phyloP scores from a whole-genome alignment of 1,284 basidiomycete genomes.

The Trichosporon sp. region DNA sequence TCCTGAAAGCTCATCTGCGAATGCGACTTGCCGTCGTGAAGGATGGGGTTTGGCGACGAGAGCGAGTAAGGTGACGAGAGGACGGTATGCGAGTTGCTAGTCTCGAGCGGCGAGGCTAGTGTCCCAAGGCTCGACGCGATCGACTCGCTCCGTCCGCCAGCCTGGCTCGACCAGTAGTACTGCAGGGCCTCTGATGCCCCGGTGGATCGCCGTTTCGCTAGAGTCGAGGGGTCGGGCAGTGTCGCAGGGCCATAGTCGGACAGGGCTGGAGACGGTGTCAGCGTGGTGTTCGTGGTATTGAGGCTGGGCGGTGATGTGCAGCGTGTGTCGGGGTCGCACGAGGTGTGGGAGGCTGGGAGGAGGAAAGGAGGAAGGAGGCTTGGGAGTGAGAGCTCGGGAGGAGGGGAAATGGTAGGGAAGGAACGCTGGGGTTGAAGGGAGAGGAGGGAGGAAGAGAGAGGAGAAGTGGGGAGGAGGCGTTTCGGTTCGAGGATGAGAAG shows the following conservation, averaged over 20 bases:
- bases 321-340: background rate
- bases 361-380: too few relatives aligned
- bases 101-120: conserved; percentile 12
- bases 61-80: conserved; percentile 18
- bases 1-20: conserved; percentile 1
- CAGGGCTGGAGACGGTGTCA: conserved; percentile 8
- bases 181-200: conserved; percentile 36
- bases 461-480: background rate
- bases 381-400: background rate
- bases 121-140: conserved; percentile 29
- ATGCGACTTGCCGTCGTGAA: background rate
- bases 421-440: background rate
- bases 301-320: background rate
- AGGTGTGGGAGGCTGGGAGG: background rate
- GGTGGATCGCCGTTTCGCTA: conserved; percentile 28
- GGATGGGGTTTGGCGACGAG: conserved; percentile 10
- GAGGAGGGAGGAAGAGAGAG: background rate
- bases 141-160: conserved; percentile 38
- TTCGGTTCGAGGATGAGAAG: background rate
- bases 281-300: too few relatives aligned
- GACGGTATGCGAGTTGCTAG: background rate
- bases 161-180: conserved; percentile 40
- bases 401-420: too few relatives aligned
- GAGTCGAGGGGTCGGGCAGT: background rate
- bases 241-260: conserved; percentile 11